Base-by-base conservation (phyloP, 2,329 filamentous ascomycete genomes). In the Xylaria digitata region DNA sequence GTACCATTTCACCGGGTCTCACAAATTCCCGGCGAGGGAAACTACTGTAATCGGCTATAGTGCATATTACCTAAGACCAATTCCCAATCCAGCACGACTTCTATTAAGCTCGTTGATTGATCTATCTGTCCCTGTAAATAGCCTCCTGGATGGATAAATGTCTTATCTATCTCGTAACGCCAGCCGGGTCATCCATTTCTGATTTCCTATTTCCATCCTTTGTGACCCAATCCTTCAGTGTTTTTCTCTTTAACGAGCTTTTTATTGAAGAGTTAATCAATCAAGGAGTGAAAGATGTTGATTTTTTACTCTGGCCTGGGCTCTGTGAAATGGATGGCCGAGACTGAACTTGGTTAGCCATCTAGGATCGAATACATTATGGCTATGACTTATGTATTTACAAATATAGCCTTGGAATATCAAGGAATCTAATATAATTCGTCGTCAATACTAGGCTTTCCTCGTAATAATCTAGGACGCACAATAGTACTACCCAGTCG, bases 331-430 rank as follows among this genome's bases (percentile, higher is more conserved):
- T 59, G 59, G 48, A 64, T n/a, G 8, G 62, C 62, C 21, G 59
- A 19, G 54, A 59, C 62, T 64, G 7, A 46, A 40, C 11, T 6
- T 15, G 6, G 15, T 64, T 64, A 64, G 49, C 26, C 6, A 9
- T 59, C 21, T 46, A 4, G 1, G 1, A 19, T 30, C 3, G 15
- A 21, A 48, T 30, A 26, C 6, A 48, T 1, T 2, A 7, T 30
- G 3, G 9, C 6, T 26, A n/a, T 49, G 15, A n/a, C 46, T 32
- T n/a, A n/a, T n/a, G n/a, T n/a, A 3, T 40, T 64, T 54, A 59
- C 62, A 55, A 19, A 64, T 64, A 19, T 48, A 55, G 53, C 62
- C 59, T 59, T 64, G 55, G 3, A 54, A 64, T 64, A 42, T 64
- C 62, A 4, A 64, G 62, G 6, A 55, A 60, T 15, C 42, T 64